Base-by-base conservation (phyloP, 75 land plant genomes). In the Sequoia sempervirens region DNA sequence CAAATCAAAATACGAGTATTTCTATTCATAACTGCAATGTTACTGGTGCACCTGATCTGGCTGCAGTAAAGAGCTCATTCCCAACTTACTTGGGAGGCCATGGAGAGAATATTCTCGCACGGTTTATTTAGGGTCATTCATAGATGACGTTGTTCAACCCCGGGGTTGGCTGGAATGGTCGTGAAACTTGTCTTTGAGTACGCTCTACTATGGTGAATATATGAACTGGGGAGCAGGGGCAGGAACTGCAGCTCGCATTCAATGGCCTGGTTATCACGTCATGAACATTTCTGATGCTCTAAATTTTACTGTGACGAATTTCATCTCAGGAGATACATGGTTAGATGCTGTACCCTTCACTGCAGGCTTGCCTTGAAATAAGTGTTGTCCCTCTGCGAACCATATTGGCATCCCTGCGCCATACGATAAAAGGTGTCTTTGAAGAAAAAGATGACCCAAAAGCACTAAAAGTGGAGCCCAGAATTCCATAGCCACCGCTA, bases 81-180 rank as follows among this genome's bases (percentile, higher is more conserved):
- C 68, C 43, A 23, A 85, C 90, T 2, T 93, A 90, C 76, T 81
- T 93, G 96, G 96, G 0, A 69, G 96, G 64, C 96, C 96, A 4
- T 94, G 96, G 96, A 94, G 90, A 87, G 30, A 84, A 80, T 94
- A 93, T 81, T 94, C 96, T 3, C 78, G 90, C 80, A 88, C 92
- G 1, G 92, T 94, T 34, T 75, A 81, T 80, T 38, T 93, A 56
- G 76, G 80, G 78, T 94, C 92, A 7, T 80, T 76, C 70, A 84
- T 92, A 2, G 93, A 83, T 3, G 84, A 84, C 18, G 32, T 90
- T 80, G 83, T 95, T 20, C 84, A 92, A 41, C 93, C 97, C 8
- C 87, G 87, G 0, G 97, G 97, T 10, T 95, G 97, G 97, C 82
- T 92, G 13, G 90, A 90, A 58, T 95, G 97, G 97, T 84, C 87